Evolutionary conservation across 768 basidiomycete species (phyloP).

Genomic region (Rhizopogon salebrosus): DNA sequence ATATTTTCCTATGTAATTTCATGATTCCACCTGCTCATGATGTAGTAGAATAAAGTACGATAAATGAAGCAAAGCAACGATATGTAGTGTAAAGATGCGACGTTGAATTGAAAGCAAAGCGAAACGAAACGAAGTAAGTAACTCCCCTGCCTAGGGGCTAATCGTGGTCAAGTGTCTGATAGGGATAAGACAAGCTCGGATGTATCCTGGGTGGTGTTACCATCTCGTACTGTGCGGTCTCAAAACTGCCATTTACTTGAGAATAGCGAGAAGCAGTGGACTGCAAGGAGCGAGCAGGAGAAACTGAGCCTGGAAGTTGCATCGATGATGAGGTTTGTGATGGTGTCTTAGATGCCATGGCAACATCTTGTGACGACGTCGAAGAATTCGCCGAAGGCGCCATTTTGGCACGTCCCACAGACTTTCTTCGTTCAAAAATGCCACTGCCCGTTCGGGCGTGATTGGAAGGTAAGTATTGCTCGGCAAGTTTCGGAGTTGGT

Average conservation of each 20-base stretch:
- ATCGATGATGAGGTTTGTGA: slow-evolving; percentile 9
- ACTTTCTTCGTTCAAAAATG: slow-evolving; percentile 23
- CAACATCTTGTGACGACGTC: slow-evolving; percentile 27
- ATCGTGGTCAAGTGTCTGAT: slow-evolving; percentile 46
- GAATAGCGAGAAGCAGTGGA: slow-evolving; percentile 19
- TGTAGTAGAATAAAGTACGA: neutral
- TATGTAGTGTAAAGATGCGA: neutral
- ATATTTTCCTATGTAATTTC: neutral
- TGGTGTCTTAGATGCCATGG: slow-evolving; percentile 7
- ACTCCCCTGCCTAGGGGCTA: slow-evolving; percentile 3
- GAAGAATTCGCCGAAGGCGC: slow-evolving; percentile 15
- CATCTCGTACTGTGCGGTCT: slow-evolving; percentile 64
- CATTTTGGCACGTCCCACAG: slow-evolving; percentile 14
- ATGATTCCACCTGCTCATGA: neutral
- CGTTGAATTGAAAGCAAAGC: neutral
- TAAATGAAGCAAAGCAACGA: neutral
- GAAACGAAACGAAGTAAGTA: neutral
- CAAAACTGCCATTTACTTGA: slow-evolving; percentile 43
- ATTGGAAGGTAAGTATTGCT: slow-evolving; percentile 35
- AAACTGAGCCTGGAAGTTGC: slow-evolving; percentile 17
- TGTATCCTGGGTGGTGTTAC: slow-evolving; percentile 45
- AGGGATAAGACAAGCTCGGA: slow-evolving; percentile 50
- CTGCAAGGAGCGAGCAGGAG: slow-evolving; percentile 24
- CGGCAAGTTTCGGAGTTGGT: slow-evolving; percentile 59
- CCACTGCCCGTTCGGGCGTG: slow-evolving; percentile 28